Percentiles rank a stretch among this genome's conserved stretches.
Evolutionary conservation across 305 asterid species (phyloP).

Genomic region (Solanum hybrid): DNA sequence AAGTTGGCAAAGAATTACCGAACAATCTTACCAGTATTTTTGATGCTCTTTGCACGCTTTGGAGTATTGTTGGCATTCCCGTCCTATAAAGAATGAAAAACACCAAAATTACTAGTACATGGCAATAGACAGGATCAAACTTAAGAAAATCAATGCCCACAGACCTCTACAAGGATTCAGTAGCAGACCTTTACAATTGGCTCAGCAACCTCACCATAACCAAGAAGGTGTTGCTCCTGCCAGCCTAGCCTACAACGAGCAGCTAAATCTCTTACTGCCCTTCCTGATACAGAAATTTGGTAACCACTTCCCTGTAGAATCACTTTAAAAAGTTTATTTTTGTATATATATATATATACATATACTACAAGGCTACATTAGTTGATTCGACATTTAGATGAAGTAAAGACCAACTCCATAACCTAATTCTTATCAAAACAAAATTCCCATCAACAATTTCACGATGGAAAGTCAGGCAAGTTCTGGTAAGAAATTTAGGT

Average conservation of each 20-base stretch:
- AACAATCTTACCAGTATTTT: slow-evolving; percentile 59
- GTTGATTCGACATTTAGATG: background rate
- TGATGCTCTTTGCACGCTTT: slow-evolving; percentile 76
- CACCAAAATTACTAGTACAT: background rate
- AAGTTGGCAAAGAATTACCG: background rate
- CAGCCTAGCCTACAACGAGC: slow-evolving; percentile 94
- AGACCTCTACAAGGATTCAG: background rate
- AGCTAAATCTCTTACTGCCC: slow-evolving; percentile 77
- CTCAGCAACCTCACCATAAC: slow-evolving; percentile 53
- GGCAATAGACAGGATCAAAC: background rate
- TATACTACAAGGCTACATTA: background rate
- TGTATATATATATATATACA: background rate
- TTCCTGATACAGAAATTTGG: slow-evolving; percentile 63
- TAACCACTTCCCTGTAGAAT: slow-evolving; percentile 53
- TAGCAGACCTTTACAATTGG: slow-evolving; percentile 41
- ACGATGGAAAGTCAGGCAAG: too few species aligned
- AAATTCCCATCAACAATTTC: too few species aligned
- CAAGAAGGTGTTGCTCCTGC: slow-evolving; percentile 61
- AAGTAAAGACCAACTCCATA: too few species aligned
- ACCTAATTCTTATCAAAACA: too few species aligned
- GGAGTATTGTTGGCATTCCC: slow-evolving; percentile 37
- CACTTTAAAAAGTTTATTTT: slow-evolving; percentile 5
- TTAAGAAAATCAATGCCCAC: background rate
- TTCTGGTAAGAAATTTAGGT: too few species aligned
- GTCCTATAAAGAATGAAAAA: slow-evolving; percentile 39